Percentiles rank a stretch among this genome's conserved stretches.
phyloP scores from a whole-genome alignment of 2,329 filamentous ascomycete genomes.

The Fusarium vanettenii region DNA sequence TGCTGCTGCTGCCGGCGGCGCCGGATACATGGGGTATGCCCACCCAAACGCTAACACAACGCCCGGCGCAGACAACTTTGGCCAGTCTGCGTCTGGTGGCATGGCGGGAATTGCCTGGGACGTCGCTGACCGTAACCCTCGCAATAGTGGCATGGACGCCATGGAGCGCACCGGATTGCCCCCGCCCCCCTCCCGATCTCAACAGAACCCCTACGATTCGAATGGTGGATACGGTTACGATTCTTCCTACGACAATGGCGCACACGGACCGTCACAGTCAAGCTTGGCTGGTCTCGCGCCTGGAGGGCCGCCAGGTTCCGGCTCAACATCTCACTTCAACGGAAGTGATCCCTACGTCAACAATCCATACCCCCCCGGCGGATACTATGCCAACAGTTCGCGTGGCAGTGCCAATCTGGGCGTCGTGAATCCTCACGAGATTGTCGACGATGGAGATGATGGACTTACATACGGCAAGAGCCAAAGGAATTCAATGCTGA shows the following conservation, averaged over 20 bases:
- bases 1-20: background rate
- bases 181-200: constrained; percentile 52
- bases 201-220: constrained; percentile 39
- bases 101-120: constrained; percentile 75
- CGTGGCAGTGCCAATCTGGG: constrained; percentile 63
- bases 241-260: constrained; percentile 17
- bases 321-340: constrained; percentile 30
- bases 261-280: constrained; percentile 50
- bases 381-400: constrained; percentile 54
- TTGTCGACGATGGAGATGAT: constrained; percentile 90
- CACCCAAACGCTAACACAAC: constrained; percentile 51
- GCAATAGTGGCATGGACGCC: constrained; percentile 74
- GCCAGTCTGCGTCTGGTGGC: constrained; percentile 70
- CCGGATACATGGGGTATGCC: constrained; percentile 43
- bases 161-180: constrained; percentile 57
- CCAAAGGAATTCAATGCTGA: constrained; percentile 69
- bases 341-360: constrained; percentile 64
- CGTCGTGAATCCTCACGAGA: constrained; percentile 80
- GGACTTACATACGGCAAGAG: constrained; percentile 70
- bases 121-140: constrained; percentile 72
- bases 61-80: constrained; percentile 75
- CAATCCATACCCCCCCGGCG: constrained; percentile 70
- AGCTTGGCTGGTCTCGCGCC: constrained; percentile 46
- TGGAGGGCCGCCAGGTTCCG: constrained; percentile 40
- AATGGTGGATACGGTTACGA: constrained; percentile 42